phyloP scores from a whole-genome alignment of 2,329 filamentous ascomycete species.

The Diaporthe sp. region DNA sequence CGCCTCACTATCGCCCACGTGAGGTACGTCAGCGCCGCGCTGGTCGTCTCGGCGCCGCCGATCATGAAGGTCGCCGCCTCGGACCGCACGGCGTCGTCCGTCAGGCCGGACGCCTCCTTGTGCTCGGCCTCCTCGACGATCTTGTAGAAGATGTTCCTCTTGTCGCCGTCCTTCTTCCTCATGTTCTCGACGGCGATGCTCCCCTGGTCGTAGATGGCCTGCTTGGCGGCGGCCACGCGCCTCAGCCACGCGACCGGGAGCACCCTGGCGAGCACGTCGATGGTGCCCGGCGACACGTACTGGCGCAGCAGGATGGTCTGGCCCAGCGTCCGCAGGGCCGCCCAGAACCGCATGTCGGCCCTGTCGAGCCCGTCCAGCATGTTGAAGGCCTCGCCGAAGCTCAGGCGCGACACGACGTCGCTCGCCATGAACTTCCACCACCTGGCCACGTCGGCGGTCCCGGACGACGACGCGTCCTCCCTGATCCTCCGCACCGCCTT shows the following conservation, averaged over 20 bases:
- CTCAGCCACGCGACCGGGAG: constrained; percentile 26
- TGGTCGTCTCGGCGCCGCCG: constrained; percentile 59
- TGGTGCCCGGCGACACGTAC: constrained; percentile 28
- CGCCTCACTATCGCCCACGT: constrained; percentile 47
- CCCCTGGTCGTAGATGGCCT: constrained; percentile 40
- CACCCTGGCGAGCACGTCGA: constrained; percentile 34
- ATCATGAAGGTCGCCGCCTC: constrained; percentile 56
- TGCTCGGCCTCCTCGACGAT: constrained; percentile 46
- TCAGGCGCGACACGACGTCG: constrained; percentile 58
- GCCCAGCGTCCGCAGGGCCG: constrained; percentile 25
- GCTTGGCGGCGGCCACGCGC: constrained; percentile 36
- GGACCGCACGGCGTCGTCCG: constrained; percentile 48
- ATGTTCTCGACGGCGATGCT: constrained; percentile 41
- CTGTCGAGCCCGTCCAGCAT: constrained; percentile 57
- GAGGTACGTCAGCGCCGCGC: constrained; percentile 56
- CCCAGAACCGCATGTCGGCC: constrained; percentile 35
- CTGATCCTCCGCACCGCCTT: constrained; percentile 37
- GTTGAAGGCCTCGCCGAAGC: constrained; percentile 60
- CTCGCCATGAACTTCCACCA: constrained; percentile 62
- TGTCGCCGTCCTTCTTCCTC: constrained; percentile 33
- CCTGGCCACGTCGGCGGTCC: constrained; percentile 54
- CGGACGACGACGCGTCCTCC: constrained; percentile 39
- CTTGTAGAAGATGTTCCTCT: constrained; percentile 45
- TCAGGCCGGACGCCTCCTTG: constrained; percentile 38
- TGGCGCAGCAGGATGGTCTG: constrained; percentile 32